Percentiles rank a stretch among this genome's conserved stretches.
phyloP scores from a whole-genome alignment of 176 grass and related monocot species.

The Themeda triandra region DNA sequence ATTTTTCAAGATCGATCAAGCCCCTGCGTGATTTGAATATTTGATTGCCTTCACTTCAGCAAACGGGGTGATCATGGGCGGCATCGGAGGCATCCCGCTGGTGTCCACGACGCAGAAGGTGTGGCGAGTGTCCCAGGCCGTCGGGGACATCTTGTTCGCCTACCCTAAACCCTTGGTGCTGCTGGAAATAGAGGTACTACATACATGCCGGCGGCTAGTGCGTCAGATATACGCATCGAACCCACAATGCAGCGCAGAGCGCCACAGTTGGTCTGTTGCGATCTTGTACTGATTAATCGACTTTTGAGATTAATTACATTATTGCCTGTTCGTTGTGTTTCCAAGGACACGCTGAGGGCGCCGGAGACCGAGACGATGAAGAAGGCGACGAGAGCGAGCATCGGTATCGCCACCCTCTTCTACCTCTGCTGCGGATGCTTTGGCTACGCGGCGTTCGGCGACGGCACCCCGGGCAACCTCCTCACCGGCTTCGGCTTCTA shows the following conservation, averaged over 20 bases:
- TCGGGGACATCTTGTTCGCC: too few species aligned
- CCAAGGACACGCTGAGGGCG: slow-evolving; percentile 12
- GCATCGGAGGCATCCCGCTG: slow-evolving; percentile 44
- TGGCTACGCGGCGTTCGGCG: slow-evolving; percentile 88
- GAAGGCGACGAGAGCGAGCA: slow-evolving; percentile 43
- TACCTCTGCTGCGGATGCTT: slow-evolving; percentile 78
- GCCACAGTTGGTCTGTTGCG: too few species aligned
- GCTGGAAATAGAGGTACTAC: too few species aligned
- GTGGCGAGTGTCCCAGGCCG: too few species aligned
- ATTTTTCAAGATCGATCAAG: not conserved
- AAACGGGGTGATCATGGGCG: slow-evolving; percentile 59
- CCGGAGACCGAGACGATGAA: slow-evolving; percentile 82
- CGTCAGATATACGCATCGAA: too few species aligned
- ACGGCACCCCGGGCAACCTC: slow-evolving; percentile 76
- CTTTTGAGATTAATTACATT: too few species aligned
- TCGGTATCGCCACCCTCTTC: slow-evolving; percentile 66
- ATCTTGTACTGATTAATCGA: too few species aligned
- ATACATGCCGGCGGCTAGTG: too few species aligned
- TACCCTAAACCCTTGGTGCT: too few species aligned
- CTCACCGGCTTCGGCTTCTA: slow-evolving; percentile 88
- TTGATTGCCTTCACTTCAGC: slow-evolving; percentile 16
- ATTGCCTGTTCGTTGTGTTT: too few species aligned
- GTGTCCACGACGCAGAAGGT: slow-evolving; percentile 57
- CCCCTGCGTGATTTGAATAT: not conserved
- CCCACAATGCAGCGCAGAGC: too few species aligned